phyloP scores from a whole-genome alignment of 1,139 yeast species.

The Zygosaccharomyces pseudobailii region DNA sequence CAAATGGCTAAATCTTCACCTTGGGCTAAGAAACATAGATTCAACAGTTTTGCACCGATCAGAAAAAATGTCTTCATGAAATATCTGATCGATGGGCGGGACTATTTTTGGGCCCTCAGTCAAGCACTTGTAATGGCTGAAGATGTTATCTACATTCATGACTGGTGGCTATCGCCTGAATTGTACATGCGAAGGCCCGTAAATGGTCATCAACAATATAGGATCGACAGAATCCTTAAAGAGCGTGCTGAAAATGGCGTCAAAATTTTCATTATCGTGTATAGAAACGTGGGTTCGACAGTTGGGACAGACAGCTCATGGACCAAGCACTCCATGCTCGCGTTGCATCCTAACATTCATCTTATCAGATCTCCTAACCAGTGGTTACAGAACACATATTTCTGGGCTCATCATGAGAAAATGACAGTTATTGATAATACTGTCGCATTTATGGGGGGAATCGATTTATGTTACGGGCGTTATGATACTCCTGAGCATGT shows the following conservation, averaged over 20 bases:
- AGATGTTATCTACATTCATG: slow-evolving; percentile 91
- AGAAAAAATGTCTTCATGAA: slow-evolving; percentile 83
- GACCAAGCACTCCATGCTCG: slow-evolving; percentile 88
- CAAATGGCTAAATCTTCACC: slow-evolving; percentile 62
- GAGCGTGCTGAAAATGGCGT: slow-evolving; percentile 94
- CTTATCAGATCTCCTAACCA: slow-evolving; percentile 95
- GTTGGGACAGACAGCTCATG: slow-evolving; percentile 92
- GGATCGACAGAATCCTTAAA: slow-evolving; percentile 82
- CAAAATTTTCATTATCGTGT: slow-evolving; percentile 86
- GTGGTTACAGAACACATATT: slow-evolving; percentile 83
- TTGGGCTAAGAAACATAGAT: slow-evolving; percentile 74
- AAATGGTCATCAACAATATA: slow-evolving; percentile 89
- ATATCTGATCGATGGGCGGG: slow-evolving; percentile 96
- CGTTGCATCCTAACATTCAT: slow-evolving; percentile 79
- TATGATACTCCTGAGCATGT: slow-evolving; percentile 97
- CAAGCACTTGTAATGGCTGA: slow-evolving; percentile 90
- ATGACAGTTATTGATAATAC: slow-evolving; percentile 82
- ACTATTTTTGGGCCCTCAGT: slow-evolving; percentile 94
- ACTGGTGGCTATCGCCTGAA: slow-evolving; percentile 99
- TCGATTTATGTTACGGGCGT: slow-evolving; percentile 92
- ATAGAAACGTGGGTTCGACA: slow-evolving; percentile 89
- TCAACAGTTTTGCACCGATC: slow-evolving; percentile 89
- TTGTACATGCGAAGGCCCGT: slow-evolving; percentile 89
- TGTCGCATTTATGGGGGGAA: slow-evolving; percentile 89
- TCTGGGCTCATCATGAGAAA: slow-evolving; percentile 99